Evolutionary conservation across 495 filamentous ascomycete species (phyloP).

Genomic region (Evansstolkia leycettana): DNA sequence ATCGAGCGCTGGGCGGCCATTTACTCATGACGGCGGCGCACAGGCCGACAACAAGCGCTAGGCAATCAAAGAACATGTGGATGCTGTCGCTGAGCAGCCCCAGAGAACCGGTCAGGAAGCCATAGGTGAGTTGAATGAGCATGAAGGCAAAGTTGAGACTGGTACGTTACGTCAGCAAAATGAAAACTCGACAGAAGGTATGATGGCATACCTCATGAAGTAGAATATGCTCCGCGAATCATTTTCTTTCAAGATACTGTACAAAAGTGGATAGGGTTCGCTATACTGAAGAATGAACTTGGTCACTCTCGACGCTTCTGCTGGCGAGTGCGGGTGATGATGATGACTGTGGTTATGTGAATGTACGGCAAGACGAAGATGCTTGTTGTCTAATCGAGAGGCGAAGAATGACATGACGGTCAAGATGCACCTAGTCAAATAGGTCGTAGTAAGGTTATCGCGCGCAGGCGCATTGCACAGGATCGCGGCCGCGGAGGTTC

Average conservation of each 20-base stretch:
- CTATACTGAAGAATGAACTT: conserved; percentile 51
- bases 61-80: conserved; percentile 99
- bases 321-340: conserved; percentile 22
- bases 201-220: conserved; percentile 64
- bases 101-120: conserved; percentile 81
- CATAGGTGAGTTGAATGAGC: conserved; percentile 88
- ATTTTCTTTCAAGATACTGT: conserved; percentile 78
- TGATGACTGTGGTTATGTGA: conserved; percentile 26
- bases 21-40: conserved; percentile 96
- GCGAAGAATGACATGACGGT: conserved; percentile 21
- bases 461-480: conserved; percentile 23
- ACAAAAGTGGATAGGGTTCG: conserved; percentile 59
- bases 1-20: conserved; percentile 78
- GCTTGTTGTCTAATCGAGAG: conserved; percentile 25
- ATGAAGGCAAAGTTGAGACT: conserved; percentile 94
- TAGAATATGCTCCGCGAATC: conserved; percentile 96
- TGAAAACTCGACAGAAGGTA: background rate
- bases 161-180: conserved; percentile 6
- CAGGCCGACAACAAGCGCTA: conserved; percentile 81
- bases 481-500: conserved; percentile 17
- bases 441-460: conserved; percentile 17
- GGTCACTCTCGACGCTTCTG: conserved; percentile 45
- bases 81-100: conserved; percentile 94
- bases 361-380: conserved; percentile 15
- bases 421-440: conserved; percentile 19